A percentile compares a stretch with the other conserved stretches of the same genome.
phyloP scores from a whole-genome alignment of 2,329 filamentous ascomycete species.

The Zelopaecilomyces penicillatus region DNA sequence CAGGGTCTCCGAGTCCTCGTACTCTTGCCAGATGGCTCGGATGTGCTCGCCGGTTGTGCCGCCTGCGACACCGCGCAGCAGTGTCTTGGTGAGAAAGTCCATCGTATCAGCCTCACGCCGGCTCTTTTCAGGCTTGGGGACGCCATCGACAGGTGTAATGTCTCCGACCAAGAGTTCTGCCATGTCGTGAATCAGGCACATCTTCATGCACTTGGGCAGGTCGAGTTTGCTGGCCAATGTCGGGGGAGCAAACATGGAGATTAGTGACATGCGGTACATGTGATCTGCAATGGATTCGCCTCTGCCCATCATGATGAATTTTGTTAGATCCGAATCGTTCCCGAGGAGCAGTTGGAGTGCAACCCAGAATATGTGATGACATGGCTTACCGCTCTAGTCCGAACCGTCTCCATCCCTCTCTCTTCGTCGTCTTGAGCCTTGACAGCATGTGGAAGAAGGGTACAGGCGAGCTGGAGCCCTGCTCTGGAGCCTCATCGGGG shows the following conservation, averaged over 20 bases:
- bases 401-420: conserved; percentile 92
- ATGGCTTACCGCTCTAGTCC: conserved; percentile 51
- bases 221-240: conserved; percentile 64
- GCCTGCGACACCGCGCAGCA: conserved; percentile 70
- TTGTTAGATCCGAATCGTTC: too few relatives aligned
- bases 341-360: too few relatives aligned
- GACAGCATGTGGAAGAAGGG: conserved; percentile 93
- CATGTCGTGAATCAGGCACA: conserved; percentile 97
- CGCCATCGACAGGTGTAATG: conserved; percentile 85
- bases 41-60: conserved; percentile 63
- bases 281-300: conserved; percentile 95
- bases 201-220: conserved; percentile 77
- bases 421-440: conserved; percentile 89
- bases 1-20: conserved; percentile 76
- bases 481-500: conserved; percentile 41
- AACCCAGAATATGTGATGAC: too few relatives aligned
- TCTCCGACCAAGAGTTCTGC: conserved; percentile 91
- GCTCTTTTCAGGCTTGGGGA: conserved; percentile 81
- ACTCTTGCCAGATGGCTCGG: conserved; percentile 82
- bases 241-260: conserved; percentile 83
- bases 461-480: conserved; percentile 63
- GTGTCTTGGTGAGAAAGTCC: conserved; percentile 70
- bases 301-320: conserved; percentile 22
- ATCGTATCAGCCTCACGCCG: conserved; percentile 82
- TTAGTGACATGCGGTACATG: conserved; percentile 99